phyloP scores from a whole-genome alignment of 2,329 filamentous ascomycete genomes.

The Mycosphaerella sp. region DNA sequence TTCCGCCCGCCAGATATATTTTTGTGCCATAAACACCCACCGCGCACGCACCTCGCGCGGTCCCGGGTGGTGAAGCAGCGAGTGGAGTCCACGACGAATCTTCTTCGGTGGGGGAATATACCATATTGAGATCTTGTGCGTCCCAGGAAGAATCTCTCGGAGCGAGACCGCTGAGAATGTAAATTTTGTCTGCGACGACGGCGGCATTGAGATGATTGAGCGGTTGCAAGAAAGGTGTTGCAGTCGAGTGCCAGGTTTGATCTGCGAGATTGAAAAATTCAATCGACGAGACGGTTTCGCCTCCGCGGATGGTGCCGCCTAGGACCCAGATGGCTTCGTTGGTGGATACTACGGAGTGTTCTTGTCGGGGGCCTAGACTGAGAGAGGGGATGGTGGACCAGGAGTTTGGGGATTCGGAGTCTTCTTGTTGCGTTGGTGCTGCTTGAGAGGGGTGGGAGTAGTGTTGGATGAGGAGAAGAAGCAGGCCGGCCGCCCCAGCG shows the following conservation, averaged over 20 bases:
- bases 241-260: constrained; percentile 3
- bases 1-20: constrained; percentile 12
- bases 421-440: no score
- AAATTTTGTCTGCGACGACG: constrained; percentile 1
- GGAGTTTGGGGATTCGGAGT: no score
- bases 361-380: constrained; percentile 5
- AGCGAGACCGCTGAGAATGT: constrained; percentile 5
- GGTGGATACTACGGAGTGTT: constrained; percentile 5
- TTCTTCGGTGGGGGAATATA: neutral
- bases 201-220: constrained; percentile 10
- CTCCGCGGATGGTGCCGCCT: neutral
- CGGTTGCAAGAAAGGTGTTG: neutral
- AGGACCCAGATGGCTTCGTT: constrained; percentile 9
- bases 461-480: no score
- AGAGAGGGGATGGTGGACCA: neutral
- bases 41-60: constrained; percentile 8
- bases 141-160: constrained; percentile 1
- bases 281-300: neutral
- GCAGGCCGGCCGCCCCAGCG: no score
- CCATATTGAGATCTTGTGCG: constrained; percentile 1
- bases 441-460: no score
- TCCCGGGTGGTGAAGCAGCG: constrained; percentile 3
- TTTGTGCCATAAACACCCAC: constrained; percentile 6
- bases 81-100: neutral
- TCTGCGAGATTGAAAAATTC: constrained; percentile 6